Conservation (phyloP, 2,329 filamentous ascomycete genomes). For the Cyanodermella asteris region DNA sequence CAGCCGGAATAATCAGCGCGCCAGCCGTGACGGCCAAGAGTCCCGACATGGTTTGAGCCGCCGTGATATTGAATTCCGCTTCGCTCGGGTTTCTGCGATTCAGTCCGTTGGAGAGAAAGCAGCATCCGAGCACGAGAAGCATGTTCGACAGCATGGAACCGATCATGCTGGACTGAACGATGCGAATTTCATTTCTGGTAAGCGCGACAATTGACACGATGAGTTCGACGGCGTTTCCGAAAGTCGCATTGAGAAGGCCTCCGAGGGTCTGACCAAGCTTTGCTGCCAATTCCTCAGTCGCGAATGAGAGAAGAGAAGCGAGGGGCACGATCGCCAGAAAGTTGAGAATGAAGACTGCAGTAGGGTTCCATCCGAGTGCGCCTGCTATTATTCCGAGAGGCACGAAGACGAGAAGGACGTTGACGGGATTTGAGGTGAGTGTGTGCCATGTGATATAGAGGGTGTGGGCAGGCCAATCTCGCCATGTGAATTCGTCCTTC, state of each 20-base stretch:
- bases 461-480: constrained; percentile 18
- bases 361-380: constrained; percentile 37
- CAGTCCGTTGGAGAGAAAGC: constrained; percentile 55
- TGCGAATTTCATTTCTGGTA: constrained; percentile 64
- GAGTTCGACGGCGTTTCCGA: constrained; percentile 60
- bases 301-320: constrained; percentile 51
- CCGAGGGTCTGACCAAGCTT: constrained; percentile 54
- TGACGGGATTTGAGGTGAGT: constrained; percentile 32
- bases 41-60: constrained; percentile 34
- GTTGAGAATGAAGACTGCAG: constrained; percentile 52
- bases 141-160: constrained; percentile 91
- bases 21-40: constrained; percentile 57
- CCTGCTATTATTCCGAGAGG: constrained; percentile 52
- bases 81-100: constrained; percentile 45
- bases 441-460: constrained; percentile 21
- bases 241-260: constrained; percentile 53
- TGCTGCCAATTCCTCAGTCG: constrained; percentile 53
- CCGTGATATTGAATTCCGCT: constrained; percentile 25
- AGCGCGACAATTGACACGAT: constrained; percentile 86
- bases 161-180: constrained; percentile 96
- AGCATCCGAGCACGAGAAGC: constrained; percentile 64
- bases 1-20: constrained; percentile 58
- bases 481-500: constrained; percentile 16
- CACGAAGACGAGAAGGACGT: constrained; percentile 51
- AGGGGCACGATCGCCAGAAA: constrained; percentile 63